Evolutionary conservation across 2,329 filamentous ascomycete genomes (phyloP).

Genomic region (Dactylellina parvicollis): DNA sequence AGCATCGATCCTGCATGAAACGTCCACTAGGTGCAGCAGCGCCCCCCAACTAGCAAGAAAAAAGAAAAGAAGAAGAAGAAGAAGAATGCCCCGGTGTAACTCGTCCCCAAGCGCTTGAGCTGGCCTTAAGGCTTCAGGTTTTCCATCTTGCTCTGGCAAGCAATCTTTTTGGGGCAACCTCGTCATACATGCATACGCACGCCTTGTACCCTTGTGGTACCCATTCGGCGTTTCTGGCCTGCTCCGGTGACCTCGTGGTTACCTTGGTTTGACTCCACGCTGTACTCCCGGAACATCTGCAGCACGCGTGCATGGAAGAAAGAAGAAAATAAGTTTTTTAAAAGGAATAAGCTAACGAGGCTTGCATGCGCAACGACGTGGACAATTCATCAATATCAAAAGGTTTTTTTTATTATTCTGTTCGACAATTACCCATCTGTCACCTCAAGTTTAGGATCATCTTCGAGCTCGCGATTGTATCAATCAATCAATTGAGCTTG

Average conservation of each 20-base stretch:
- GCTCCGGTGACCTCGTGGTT: slow-evolving; percentile 27
- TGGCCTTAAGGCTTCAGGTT: slow-evolving; percentile 37
- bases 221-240: slow-evolving; percentile 17
- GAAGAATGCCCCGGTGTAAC: slow-evolving; percentile 38
- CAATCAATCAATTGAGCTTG: slow-evolving; percentile 21
- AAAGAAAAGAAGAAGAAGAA: slow-evolving; percentile 18
- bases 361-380: slow-evolving; percentile 54
- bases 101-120: slow-evolving; percentile 43
- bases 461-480: slow-evolving; percentile 6
- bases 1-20: slow-evolving; percentile 55
- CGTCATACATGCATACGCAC: slow-evolving; percentile 53
- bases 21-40: slow-evolving; percentile 46
- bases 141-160: slow-evolving; percentile 48
- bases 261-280: slow-evolving; percentile 48
- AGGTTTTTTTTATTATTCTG: slow-evolving; percentile 21
- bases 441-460: neutral
- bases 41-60: slow-evolving; percentile 10
- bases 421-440: slow-evolving; percentile 10
- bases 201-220: slow-evolving; percentile 49
- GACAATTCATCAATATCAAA: slow-evolving; percentile 54
- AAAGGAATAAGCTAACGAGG: slow-evolving; percentile 50
- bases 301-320: slow-evolving; percentile 31
- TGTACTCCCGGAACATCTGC: slow-evolving; percentile 43
- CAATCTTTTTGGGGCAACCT: slow-evolving; percentile 42
- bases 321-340: slow-evolving; percentile 39